Evolutionary conservation across 345 rosid genomes (phyloP), one percentile per base, ranked within the genome.

Genomic region (Garcia nutans): DNA sequence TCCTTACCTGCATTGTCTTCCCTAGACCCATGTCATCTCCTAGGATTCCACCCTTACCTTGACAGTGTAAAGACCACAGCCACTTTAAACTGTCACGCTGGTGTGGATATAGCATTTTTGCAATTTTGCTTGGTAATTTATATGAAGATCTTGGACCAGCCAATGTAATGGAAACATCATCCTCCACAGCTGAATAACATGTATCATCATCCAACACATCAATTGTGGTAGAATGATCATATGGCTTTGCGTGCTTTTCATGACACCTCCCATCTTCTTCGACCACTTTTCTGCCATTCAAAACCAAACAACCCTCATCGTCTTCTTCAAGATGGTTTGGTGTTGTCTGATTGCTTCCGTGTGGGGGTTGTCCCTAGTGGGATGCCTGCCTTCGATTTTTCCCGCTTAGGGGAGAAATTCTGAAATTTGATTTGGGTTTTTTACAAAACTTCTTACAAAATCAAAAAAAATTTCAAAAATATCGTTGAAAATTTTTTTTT

Each of bases 1-100:
- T 64, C 60, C 70, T 82, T 82, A 92, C 99, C 94, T 96, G 99
- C 99, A 96, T 96, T n/a, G 99, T 96, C 86, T 96, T 96, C 67
- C 99, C 99, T 78, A 96, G 85, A 52, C 99, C 99, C 99, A 96
- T 93, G 76, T 96, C 99, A 73, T 96, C 99, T 20, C 99, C 98
- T 82, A 96, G 85, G 62, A 96, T 93, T 80, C 99, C 99, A 76
- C 99, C 99, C 84, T 93, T 96, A 33, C 85, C 92, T 82, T 86
- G 92, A 72, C 88, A 89, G 73, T 93, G 98, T 80, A 96, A 85
- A 58, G 96, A 88, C 99, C 99, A 96, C 61, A 96, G 89, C 98
- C 99, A 96, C 82, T 78, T 90, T 77, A 93, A 77, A 69, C 99
- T 98, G 68, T 93, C 98, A 56, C 90, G 85, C 78, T 96, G 99